Evolutionary conservation across 164 flowering plant genomes (phyloP).

Genomic region (Piper longum): DNA sequence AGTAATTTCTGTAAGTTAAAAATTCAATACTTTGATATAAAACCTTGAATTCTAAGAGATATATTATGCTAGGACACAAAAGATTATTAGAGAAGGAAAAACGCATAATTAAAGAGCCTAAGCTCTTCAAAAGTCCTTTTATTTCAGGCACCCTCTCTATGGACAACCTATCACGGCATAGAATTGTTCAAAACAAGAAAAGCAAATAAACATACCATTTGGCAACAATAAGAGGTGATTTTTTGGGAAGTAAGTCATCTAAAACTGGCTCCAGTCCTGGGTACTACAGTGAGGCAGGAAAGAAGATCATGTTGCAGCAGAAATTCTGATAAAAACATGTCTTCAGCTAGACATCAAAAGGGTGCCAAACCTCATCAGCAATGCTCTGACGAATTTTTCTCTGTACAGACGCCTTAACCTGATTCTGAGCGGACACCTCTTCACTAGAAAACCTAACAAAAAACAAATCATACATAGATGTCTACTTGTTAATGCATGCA

Average conservation of each 20-base stretch:
- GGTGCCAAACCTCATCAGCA: conserved; percentile 69
- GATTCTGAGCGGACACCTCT: conserved; percentile 94
- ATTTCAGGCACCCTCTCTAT: no score
- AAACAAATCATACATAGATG: background rate
- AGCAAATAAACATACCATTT: conserved; percentile 47
- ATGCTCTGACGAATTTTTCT: conserved; percentile 89
- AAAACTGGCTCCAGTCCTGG: conserved; percentile 90
- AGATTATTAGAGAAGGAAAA: background rate
- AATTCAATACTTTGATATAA: background rate
- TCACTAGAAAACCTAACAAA: conserved; percentile 65
- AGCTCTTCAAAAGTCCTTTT: no score
- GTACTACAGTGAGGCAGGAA: conserved; percentile 35
- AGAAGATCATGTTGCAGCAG: background rate
- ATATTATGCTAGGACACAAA: background rate
- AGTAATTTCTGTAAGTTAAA: background rate
- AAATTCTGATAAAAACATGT: background rate
- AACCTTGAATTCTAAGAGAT: background rate
- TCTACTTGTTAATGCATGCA: background rate
- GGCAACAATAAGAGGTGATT: conserved; percentile 79
- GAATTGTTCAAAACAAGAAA: no score
- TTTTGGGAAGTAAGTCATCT: conserved; percentile 94
- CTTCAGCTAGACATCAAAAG: background rate
- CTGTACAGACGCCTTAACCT: conserved; percentile 99
- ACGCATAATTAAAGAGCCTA: no score
- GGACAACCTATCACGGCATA: no score